A percentile compares a stretch with the other conserved stretches of the same genome.
Conservation (phyloP, 805 yeast species). For the Candida sakaeoensis region DNA sequence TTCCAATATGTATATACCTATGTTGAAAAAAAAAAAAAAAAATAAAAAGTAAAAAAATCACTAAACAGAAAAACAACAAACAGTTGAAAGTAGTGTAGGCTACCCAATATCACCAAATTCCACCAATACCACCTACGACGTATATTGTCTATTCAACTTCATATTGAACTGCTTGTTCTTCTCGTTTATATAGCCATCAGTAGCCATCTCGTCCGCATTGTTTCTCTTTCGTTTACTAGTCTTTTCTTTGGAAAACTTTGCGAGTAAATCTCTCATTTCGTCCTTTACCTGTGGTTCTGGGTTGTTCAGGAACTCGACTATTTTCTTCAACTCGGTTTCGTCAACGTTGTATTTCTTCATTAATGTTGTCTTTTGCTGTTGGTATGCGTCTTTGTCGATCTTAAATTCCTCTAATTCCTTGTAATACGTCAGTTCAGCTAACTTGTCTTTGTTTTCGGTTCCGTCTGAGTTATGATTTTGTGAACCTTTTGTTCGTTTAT, state of each 20-base stretch:
- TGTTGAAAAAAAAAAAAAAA: slow-evolving; percentile 1
- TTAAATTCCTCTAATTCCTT: slow-evolving; percentile 44
- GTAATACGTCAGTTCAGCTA: slow-evolving; percentile 60
- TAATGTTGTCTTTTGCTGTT: slow-evolving; percentile 28
- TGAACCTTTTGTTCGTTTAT: slow-evolving; percentile 23
- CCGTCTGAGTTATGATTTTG: slow-evolving; percentile 30
- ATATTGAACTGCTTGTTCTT: slow-evolving; percentile 72
- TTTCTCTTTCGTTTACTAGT: slow-evolving; percentile 32
- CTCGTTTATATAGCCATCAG: slow-evolving; percentile 55
- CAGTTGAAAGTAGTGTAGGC: background rate
- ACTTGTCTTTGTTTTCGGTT: slow-evolving; percentile 46
- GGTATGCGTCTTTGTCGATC: slow-evolving; percentile 41
- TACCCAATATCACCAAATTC: slow-evolving; percentile 1
- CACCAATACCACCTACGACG: slow-evolving; percentile 2
- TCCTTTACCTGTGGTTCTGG: slow-evolving; percentile 32
- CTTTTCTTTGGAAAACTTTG: slow-evolving; percentile 33
- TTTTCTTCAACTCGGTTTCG: slow-evolving; percentile 13
- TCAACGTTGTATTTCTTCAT: slow-evolving; percentile 20
- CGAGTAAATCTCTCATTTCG: slow-evolving; percentile 27
- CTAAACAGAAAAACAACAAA: too few species aligned
- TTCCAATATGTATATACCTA: background rate
- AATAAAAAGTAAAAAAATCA: background rate
- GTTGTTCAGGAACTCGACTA: slow-evolving; percentile 23
- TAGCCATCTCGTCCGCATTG: slow-evolving; percentile 27
- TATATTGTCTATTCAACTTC: slow-evolving; percentile 59